Evolutionary conservation across 768 basidiomycete genomes (phyloP).

Genomic region (Hirschioporus abietinus): DNA sequence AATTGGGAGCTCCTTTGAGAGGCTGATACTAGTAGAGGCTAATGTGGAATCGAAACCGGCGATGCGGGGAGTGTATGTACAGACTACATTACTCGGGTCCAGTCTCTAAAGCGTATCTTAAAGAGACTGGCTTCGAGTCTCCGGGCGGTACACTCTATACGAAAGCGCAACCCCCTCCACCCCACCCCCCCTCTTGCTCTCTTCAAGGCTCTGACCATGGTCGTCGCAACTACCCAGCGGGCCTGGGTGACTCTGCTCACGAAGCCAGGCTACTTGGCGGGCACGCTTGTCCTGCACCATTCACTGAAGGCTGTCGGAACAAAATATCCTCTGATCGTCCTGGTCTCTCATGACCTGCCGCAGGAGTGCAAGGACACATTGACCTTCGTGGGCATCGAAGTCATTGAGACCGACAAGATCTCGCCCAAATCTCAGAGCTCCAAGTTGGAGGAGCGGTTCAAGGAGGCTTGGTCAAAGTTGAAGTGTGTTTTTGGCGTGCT

Average conservation of each 20-base stretch:
- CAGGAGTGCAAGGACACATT: slow-evolving; percentile 23
- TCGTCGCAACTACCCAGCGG: slow-evolving; percentile 17
- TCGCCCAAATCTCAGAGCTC: background rate
- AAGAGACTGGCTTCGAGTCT: background rate
- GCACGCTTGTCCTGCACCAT: slow-evolving; percentile 55
- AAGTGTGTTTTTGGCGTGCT: background rate
- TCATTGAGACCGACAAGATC: background rate
- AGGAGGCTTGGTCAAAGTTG: background rate
- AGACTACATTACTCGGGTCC: background rate
- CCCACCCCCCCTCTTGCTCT: too few species aligned
- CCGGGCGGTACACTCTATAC: too few species aligned
- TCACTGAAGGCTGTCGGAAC: slow-evolving; percentile 50
- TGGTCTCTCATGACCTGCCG: slow-evolving; percentile 60
- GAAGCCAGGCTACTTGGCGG: slow-evolving; percentile 51
- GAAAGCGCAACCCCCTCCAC: too few species aligned
- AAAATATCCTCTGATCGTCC: slow-evolving; percentile 72
- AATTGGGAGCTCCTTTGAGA: background rate
- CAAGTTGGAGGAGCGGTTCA: background rate
- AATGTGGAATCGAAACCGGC: background rate
- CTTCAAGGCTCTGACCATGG: too few species aligned
- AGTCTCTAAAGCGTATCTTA: too few species aligned
- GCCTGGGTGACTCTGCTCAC: slow-evolving; percentile 82
- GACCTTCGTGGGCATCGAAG: background rate
- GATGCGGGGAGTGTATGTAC: background rate
- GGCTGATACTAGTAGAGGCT: too few species aligned